A percentile compares a stretch with the other conserved stretches of the same genome.
phyloP scores from a whole-genome alignment of 805 yeast species.

The Phaffomyces thermotolerans region DNA sequence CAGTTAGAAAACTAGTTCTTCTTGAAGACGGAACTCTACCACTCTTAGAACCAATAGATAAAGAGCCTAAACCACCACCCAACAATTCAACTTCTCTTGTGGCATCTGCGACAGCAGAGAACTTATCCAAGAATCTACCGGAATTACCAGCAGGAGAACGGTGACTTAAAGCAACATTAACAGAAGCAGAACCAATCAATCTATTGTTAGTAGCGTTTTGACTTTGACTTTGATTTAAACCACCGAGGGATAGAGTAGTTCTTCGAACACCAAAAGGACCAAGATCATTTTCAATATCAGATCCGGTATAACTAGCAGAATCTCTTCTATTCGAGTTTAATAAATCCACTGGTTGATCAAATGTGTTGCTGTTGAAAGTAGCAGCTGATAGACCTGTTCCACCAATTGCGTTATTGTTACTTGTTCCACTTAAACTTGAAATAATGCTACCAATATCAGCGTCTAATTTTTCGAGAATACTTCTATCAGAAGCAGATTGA shows the following conservation, averaged over 20 bases:
- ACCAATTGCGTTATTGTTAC: slow-evolving; percentile 8
- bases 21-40: slow-evolving; percentile 36
- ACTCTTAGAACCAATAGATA: slow-evolving; percentile 27
- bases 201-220: slow-evolving; percentile 16
- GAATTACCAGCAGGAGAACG: slow-evolving; percentile 21
- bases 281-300: slow-evolving; percentile 35
- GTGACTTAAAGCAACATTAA: slow-evolving; percentile 37
- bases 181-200: slow-evolving; percentile 52
- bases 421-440: slow-evolving; percentile 24
- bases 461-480: slow-evolving; percentile 17
- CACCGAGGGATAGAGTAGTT: slow-evolving; percentile 39
- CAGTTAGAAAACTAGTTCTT: slow-evolving; percentile 44
- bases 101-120: slow-evolving; percentile 59
- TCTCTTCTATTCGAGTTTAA: slow-evolving; percentile 27
- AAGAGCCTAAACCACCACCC: slow-evolving; percentile 35
- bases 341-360: slow-evolving; percentile 8
- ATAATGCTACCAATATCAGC: slow-evolving; percentile 25
- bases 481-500: slow-evolving; percentile 8
- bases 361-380: slow-evolving; percentile 5
- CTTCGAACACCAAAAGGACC: slow-evolving; percentile 39
- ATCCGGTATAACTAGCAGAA: slow-evolving; percentile 26
- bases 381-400: slow-evolving; percentile 6
- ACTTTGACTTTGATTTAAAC: slow-evolving; percentile 17
- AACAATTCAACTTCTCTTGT: slow-evolving; percentile 56
- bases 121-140: slow-evolving; percentile 51